Conservation (phyloP, 1,139 yeast species). For the Yamadazyma triangularis region DNA sequence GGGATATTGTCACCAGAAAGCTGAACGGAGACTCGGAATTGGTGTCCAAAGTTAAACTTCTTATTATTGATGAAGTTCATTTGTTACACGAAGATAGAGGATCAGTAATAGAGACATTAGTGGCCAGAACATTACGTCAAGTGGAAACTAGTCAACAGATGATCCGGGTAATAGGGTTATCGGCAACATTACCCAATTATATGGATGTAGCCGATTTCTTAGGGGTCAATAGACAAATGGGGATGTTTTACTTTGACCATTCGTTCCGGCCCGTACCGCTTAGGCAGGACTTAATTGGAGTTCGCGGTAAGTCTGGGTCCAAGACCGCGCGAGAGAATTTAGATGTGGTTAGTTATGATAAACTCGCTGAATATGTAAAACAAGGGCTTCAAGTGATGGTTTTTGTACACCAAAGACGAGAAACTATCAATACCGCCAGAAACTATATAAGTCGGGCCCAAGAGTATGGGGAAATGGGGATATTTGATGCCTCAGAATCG, state of each 20-base stretch:
- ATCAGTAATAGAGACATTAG: constrained; percentile 92
- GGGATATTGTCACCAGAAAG: constrained; percentile 97
- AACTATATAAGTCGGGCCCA: constrained; percentile 69
- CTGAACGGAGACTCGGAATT: constrained; percentile 81
- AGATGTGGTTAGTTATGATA: constrained; percentile 74
- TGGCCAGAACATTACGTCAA: constrained; percentile 90
- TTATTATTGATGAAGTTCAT: constrained; percentile 96
- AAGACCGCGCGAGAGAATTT: constrained; percentile 71
- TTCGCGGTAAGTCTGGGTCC: constrained; percentile 70
- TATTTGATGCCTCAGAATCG: constrained; percentile 60
- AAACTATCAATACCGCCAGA: constrained; percentile 79
- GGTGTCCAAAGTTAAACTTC: constrained; percentile 75
- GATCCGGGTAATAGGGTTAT: constrained; percentile 94
- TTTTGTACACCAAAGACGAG: constrained; percentile 93
- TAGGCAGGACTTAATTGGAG: constrained; percentile 84
- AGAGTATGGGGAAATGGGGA: constrained; percentile 46
- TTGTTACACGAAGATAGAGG: constrained; percentile 97
- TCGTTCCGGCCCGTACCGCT: constrained; percentile 93
- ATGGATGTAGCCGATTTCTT: constrained; percentile 94
- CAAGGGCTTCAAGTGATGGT: constrained; percentile 92
- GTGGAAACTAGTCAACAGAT: constrained; percentile 91
- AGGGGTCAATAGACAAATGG: constrained; percentile 84
- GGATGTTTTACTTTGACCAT: constrained; percentile 91
- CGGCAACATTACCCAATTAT: constrained; percentile 93
- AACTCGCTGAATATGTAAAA: constrained; percentile 59